A percentile compares a stretch with the other conserved stretches of the same genome.
phyloP scores from a whole-genome alignment of 306 rosid genomes.

The Oemleria cerasiformis region DNA sequence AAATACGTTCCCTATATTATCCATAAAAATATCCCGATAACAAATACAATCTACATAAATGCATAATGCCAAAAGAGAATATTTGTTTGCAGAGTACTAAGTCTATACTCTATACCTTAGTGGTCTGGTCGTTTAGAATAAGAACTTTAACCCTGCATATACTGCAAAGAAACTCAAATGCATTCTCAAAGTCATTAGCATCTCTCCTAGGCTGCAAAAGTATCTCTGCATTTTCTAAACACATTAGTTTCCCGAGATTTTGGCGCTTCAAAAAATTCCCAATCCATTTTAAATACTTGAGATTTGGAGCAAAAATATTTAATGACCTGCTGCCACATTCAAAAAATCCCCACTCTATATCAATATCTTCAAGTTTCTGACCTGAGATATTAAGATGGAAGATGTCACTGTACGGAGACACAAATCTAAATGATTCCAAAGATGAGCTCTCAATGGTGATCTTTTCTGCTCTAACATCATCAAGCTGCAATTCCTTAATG shows the following conservation, averaged over 20 bases:
- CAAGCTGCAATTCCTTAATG: constrained; percentile 7
- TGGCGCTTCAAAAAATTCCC: neutral
- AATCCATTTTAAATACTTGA: neutral
- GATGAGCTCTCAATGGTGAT: neutral
- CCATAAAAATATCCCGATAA: neutral
- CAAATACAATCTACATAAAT: neutral
- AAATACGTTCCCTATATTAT: neutral
- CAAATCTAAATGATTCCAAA: constrained; percentile 2
- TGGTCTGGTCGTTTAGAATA: neutral
- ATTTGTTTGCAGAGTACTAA: neutral
- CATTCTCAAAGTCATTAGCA: neutral
- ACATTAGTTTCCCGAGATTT: neutral
- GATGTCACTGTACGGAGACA: neutral
- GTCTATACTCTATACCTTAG: neutral
- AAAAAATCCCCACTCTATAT: neutral
- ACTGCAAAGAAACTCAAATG: constrained; percentile 2
- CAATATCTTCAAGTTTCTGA: neutral
- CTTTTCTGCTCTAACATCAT: neutral
- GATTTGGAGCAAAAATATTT: constrained; percentile 6
- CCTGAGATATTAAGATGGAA: constrained; percentile 1
- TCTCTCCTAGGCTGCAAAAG: neutral
- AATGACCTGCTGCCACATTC: neutral
- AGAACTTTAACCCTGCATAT: neutral
- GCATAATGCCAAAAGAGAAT: neutral
- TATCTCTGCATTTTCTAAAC: neutral